Evolutionary conservation across 768 basidiomycete genomes (phyloP), one percentile per base, ranked within the genome.

Genomic region (Trametes coccinea): DNA sequence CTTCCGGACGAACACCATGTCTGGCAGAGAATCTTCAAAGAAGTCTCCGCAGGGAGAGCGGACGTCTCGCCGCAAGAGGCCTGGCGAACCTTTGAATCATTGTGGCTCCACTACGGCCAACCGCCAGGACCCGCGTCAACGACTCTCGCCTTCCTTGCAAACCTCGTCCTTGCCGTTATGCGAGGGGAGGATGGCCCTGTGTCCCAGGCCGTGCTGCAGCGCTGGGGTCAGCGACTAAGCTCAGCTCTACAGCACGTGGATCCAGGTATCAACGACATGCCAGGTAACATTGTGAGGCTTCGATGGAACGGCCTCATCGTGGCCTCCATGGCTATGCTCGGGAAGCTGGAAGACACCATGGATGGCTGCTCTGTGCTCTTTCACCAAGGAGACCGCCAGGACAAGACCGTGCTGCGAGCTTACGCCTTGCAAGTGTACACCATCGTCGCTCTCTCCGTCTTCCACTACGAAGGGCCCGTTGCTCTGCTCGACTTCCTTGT

Each of bases 401-500:
- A 54, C 39, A 43, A 56, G 2, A 65, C 69, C 9, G 49, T 69
- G 39, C 68, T 72, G 43, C 71, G 62, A 16, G 61, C 50, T 8
- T 59, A 65, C 4, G 60, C 70, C 39, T 59, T 70, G 29, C 67
- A 73, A n/a, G 75, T 74, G 6, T 82, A 78, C 62, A 73, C 76
- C 40, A 68, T 72, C 43, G 66, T 84, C 10, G 52, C 81, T 40
- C 68, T 72, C 13, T 76, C 77, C 14, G 72, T 73, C 27, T 72
- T 72, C 30, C 70, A 72, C 17, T 74, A 73, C 59, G 70, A 68
- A 30, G 76, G 73, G 49, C 64, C 74, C 17, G 22, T 65, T 4
- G 69, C 69, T 7, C 76, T 75, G 7, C 66, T 85, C 39, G 74
- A 78, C 49, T 70, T 78, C 31, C 62, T 83, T n/a, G 61, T 77